Conservation (phyloP, 805 yeast species). For the Blastobotrys robertii region DNA sequence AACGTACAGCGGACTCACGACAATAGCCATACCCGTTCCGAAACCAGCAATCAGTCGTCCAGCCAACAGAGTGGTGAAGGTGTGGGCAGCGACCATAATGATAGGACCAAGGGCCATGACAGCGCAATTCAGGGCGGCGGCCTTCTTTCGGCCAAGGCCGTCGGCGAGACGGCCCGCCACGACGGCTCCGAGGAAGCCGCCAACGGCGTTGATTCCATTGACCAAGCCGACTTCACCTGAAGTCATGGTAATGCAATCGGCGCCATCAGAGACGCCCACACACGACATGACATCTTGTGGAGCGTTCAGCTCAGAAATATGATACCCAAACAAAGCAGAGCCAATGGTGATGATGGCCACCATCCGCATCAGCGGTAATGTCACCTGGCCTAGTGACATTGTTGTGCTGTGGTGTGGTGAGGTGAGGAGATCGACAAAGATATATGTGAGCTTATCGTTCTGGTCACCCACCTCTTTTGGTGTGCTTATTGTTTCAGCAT, state of each 20-base stretch:
- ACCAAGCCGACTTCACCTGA: conserved; percentile 37
- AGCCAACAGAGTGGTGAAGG: conserved; percentile 35
- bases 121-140: conserved; percentile 42
- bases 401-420: too few relatives aligned
- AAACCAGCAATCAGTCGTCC: conserved; percentile 78
- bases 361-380: too few relatives aligned
- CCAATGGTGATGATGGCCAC: too few relatives aligned
- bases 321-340: conserved; percentile 20
- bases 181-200: conserved; percentile 71
- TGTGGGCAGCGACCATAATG: conserved; percentile 42
- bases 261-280: conserved; percentile 10
- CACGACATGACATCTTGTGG: conserved; percentile 70
- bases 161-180: conserved; percentile 60
- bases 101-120: conserved; percentile 54
- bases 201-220: conserved; percentile 72
- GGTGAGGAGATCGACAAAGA: too few relatives aligned
- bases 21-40: conserved; percentile 83
- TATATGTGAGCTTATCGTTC: too few relatives aligned
- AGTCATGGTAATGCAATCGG: conserved; percentile 48
- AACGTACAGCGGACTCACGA: conserved; percentile 72
- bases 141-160: conserved; percentile 48
- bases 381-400: too few relatives aligned
- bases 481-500: background rate
- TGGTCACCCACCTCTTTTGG: too few relatives aligned
- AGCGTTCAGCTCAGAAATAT: conserved; percentile 68